A percentile compares a stretch with the other conserved stretches of the same genome.
Evolutionary conservation across 352 stramenopile species (phyloP).

Genomic region (Globisporangium echinulatum): DNA sequence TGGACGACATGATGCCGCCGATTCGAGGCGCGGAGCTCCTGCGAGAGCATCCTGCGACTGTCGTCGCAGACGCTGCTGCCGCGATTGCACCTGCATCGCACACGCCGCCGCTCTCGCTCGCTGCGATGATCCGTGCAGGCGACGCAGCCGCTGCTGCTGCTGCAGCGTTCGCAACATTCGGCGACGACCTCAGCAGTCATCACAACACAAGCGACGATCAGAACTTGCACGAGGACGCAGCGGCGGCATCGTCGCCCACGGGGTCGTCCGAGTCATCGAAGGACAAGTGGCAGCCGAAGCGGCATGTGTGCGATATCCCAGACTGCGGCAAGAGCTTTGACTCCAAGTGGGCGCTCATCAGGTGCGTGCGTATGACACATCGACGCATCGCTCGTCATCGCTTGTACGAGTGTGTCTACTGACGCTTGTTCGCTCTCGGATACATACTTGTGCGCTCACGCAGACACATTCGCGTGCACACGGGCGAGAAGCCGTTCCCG

Average conservation of each 20-base stretch:
- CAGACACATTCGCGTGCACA: slow-evolving; percentile 85
- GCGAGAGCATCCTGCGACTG: no score
- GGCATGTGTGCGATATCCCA: slow-evolving; percentile 53
- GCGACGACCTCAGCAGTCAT: slow-evolving; percentile 5
- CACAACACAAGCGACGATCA: slow-evolving; percentile 8
- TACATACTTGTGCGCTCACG: no score
- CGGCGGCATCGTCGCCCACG: slow-evolving; percentile 10
- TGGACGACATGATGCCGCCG: no score
- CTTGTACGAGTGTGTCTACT: background rate
- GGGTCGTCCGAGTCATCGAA: slow-evolving; percentile 31
- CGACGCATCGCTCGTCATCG: background rate
- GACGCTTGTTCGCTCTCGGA: background rate
- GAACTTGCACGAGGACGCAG: slow-evolving; percentile 10
- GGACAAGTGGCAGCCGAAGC: slow-evolving; percentile 64
- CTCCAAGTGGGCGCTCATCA: slow-evolving; percentile 79
- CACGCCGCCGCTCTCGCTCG: background rate
- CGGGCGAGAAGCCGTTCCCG: slow-evolving; percentile 82
- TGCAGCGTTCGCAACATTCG: slow-evolving; percentile 5
- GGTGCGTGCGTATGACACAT: slow-evolving; percentile 23
- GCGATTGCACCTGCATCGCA: no score
- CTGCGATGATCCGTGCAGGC: slow-evolving; percentile 5
- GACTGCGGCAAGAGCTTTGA: slow-evolving; percentile 83
- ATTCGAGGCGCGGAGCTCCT: no score
- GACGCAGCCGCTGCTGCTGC: background rate
- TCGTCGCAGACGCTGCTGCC: background rate